Percentiles rank a stretch among this genome's conserved stretches.
Conservation (phyloP, 192 early-diverging fungal species). For the Entomortierella parvispora region DNA sequence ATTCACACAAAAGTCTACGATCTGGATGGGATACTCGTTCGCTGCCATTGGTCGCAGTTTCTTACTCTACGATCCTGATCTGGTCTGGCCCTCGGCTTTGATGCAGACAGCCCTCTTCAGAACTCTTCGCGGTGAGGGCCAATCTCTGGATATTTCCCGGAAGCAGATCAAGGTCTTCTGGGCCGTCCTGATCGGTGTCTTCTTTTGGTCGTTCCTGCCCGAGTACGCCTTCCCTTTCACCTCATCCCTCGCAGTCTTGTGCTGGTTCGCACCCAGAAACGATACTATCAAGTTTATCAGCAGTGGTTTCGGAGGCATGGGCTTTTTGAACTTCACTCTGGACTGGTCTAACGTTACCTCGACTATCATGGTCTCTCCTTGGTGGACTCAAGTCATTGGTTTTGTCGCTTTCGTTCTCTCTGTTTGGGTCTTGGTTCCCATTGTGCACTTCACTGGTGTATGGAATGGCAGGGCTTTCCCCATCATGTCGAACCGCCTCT, state of each 20-base stretch:
- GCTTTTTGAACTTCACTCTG: conserved; percentile 58
- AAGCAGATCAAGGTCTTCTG: conserved; percentile 55
- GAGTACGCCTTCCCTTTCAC: conserved; percentile 54
- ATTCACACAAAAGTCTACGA: no score
- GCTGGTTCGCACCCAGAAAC: conserved; percentile 51
- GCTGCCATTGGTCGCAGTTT: conserved; percentile 51
- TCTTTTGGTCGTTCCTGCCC: conserved; percentile 55
- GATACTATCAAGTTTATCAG: conserved; percentile 52
- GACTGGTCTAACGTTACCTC: conserved; percentile 57
- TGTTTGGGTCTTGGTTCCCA: conserved; percentile 57
- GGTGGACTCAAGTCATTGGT: conserved; percentile 57
- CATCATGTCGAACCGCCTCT: conserved; percentile 54
- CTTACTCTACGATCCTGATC: conserved; percentile 53
- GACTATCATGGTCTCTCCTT: conserved; percentile 53
- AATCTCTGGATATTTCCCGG: conserved; percentile 20
- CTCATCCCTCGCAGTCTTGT: conserved; percentile 48
- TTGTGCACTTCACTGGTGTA: conserved; percentile 40
- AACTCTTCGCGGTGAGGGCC: conserved; percentile 48
- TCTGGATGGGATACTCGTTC: conserved; percentile 54
- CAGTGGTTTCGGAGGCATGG: conserved; percentile 58
- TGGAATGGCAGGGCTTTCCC: conserved; percentile 45
- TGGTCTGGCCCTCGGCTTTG: conserved; percentile 54
- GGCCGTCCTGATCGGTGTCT: conserved; percentile 41
- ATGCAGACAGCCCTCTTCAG: conserved; percentile 53
- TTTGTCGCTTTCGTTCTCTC: conserved; percentile 57